phyloP scores from a whole-genome alignment of 2,329 filamentous ascomycete species.

The Microsporum audouinii region DNA sequence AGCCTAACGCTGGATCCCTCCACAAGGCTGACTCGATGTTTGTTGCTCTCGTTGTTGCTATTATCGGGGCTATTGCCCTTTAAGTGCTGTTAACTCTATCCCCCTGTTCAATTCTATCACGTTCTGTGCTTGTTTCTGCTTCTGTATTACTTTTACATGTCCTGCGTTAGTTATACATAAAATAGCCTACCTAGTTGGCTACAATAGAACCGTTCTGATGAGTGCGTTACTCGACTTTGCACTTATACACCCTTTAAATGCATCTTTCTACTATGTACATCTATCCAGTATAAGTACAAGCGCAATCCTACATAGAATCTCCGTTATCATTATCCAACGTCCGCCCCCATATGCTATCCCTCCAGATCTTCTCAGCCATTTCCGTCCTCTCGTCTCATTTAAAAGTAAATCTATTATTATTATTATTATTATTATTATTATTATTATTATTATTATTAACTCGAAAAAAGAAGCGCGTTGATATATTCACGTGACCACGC shows the following conservation, averaged over 20 bases:
- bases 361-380: too few relatives aligned
- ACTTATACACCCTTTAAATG: not conserved
- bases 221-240: not conserved
- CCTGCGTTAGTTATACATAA: not conserved
- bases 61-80: conserved; percentile 31
- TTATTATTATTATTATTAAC: too few relatives aligned
- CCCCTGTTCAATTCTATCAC: not conserved
- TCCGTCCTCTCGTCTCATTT: too few relatives aligned
- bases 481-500: not conserved
- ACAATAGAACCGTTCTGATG: not conserved
- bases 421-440: too few relatives aligned
- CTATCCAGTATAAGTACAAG: too few relatives aligned
- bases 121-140: not conserved
- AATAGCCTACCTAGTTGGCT: not conserved
- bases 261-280: too few relatives aligned
- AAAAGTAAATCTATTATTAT: too few relatives aligned
- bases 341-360: too few relatives aligned
- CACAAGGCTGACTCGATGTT: conserved; percentile 27
- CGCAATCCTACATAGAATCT: too few relatives aligned
- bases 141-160: not conserved
- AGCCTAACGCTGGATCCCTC: conserved; percentile 20
- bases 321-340: too few relatives aligned
- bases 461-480: not conserved
- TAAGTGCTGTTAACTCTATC: conserved; percentile 15
- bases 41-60: conserved; percentile 31